These are phyloP conservation scores for Coemansia sp. DNA, from an alignment of 192 early-diverging fungal genomes.

Conservation along the genomic window DNA sequence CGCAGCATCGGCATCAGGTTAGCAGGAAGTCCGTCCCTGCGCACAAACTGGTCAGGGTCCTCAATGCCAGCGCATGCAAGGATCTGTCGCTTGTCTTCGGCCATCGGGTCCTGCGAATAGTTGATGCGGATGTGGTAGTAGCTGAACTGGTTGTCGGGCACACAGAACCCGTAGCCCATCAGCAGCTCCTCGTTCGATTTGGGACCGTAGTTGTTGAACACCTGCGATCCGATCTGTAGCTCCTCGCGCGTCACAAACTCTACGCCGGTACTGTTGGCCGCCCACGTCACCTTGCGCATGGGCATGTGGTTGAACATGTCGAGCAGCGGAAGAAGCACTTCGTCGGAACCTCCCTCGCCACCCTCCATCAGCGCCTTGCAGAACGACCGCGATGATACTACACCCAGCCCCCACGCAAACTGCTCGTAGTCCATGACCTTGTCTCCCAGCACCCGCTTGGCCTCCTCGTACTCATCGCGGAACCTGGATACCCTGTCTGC, in stretches of 20 bases:
- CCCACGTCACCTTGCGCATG: constrained; percentile 59
- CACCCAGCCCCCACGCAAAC: constrained; percentile 62
- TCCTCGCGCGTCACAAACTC: constrained; percentile 47
- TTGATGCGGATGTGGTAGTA: constrained; percentile 62
- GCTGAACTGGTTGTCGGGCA: constrained; percentile 59
- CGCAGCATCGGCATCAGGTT: constrained; percentile 59
- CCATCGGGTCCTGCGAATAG: constrained; percentile 58
- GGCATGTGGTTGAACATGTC: constrained; percentile 69
- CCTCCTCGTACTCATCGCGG: constrained; percentile 26
- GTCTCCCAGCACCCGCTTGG: background rate
- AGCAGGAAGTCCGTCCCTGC: constrained; percentile 43
- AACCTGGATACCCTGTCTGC: constrained; percentile 48
- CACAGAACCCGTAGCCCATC: constrained; percentile 69
- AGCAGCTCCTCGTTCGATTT: constrained; percentile 77
- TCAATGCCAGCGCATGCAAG: constrained; percentile 42
- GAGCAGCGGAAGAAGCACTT: constrained; percentile 60
- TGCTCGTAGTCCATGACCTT: constrained; percentile 48
- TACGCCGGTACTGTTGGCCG: constrained; percentile 29
- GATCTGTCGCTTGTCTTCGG: constrained; percentile 44
- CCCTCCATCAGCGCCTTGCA: constrained; percentile 57
- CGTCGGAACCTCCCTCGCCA: constrained; percentile 12
- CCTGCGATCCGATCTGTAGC: constrained; percentile 49
- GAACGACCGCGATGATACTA: constrained; percentile 61
- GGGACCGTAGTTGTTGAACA: constrained; percentile 70
- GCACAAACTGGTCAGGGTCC: constrained; percentile 53